Base-by-base conservation (phyloP, 2,329 filamentous ascomycete species). In the Nannizziopsis barbatae region DNA sequence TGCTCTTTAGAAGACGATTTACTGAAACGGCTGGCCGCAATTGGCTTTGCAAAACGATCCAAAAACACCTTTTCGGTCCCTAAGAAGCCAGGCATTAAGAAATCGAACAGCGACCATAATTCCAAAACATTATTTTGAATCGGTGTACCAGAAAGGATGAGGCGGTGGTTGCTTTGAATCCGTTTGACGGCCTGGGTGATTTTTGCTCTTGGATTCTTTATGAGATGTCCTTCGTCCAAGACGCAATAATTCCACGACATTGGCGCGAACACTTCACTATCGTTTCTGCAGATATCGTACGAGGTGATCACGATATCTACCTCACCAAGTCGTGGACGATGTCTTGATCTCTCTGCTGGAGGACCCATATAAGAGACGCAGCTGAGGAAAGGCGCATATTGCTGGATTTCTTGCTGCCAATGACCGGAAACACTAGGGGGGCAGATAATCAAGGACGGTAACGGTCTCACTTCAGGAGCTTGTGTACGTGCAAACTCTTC, bases 1-100 rank as follows among this genome's bases (percentile, higher is more conserved):
- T 98, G 93, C 64, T 98, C 92, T 62, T 95, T 96, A 0, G 92
- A 95, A 1, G 90, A 96, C 1, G 92, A 94, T 65, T 96, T 98
- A 67, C 86, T 90, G 63, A 89, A 95, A 15, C 93, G 84, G 60
- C 87, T 95, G 3, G 89, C 89, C 1, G 90, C 86, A 57, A 95
- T 95, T 1, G 89, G 89, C 67, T 95, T 95, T 7, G 89, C 88
- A 57, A 95, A 95, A 2, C 89, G 81, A 65, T 95, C 90, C 55
- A 93, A 74, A 69, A 95, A 95, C n/a, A 95, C 87, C 69, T 93
- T 95, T 63, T 98, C 92, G 0, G 83, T 87, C 30, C 92, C 92
- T 6, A 98, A 74, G 72, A 98, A 98, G 1, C 92, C 93, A 2
- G 93, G 92, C 92, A 98, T 98, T 52, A 98, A 74, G 70, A 98